Evolutionary conservation across 2,329 filamentous ascomycete genomes (phyloP), one percentile per base, ranked within the genome.

Genomic region (Helotiales sp.): DNA sequence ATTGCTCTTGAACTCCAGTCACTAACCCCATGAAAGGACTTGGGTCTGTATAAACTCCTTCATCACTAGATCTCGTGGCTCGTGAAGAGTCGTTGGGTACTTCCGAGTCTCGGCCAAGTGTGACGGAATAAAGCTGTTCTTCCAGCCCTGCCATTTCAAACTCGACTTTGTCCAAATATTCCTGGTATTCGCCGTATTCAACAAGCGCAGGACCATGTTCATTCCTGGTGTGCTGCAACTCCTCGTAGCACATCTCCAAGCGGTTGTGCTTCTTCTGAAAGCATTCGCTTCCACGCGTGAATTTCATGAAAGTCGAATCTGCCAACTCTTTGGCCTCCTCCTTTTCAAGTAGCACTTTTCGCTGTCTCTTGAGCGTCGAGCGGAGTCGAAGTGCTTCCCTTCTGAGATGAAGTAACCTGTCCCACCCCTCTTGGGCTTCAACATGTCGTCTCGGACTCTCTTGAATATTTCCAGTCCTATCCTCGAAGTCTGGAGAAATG

Each of bases 171-270:
- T 59, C 55, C 15, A 67, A 55, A 2, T 22, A 9, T 24, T 61
- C 57, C 34, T 64, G 56, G 5, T 62, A 34, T 5, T 40, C 29
- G 9, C 42, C 59, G 27, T 57, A 62, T 25, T 67, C 59, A 24
- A 60, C 50, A 17, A 58, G 52, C 1, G 58, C 34, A 9, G 63
- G 60, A 3, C 65, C 65, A 44, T 63, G 65, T 17, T 66, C 56
- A 54, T 65, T 51, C 34, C 62, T 25, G 42, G 57, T 44, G 30
- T 22, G 17, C 34, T 66, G 53, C 52, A 63, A 49, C 13, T 33
- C 44, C 3, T 19, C 13, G 24, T 52, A 60, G 29, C 49, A 46
- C 3, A 33, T 17, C 5, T 58, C 46, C 8, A 57, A 15, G 17
- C 24, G 6, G 24, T 25, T 25, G 4, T 34, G 5, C 10, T 8